Percentiles rank a stretch among this genome's conserved stretches.
These are phyloP conservation scores for Penicillium sp. DNA, from an alignment of 2,329 filamentous ascomycete species.

Conservation along the genomic window DNA sequence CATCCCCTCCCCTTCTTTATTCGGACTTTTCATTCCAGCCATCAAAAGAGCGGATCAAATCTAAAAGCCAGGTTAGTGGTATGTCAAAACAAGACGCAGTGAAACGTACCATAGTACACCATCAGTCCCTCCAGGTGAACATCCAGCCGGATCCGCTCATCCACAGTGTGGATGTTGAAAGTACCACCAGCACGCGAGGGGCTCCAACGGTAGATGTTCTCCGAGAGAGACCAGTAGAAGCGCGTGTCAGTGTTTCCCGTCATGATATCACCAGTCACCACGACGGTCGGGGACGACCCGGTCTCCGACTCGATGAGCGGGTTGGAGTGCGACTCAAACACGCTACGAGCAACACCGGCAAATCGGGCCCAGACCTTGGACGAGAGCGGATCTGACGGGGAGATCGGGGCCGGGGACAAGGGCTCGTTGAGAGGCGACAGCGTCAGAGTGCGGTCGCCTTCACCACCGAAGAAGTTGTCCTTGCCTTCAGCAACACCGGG, in stretches of 20 bases:
- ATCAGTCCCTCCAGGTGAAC: conserved; percentile 45
- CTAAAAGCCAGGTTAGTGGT: conserved; percentile 15
- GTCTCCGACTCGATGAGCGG: conserved; percentile 24
- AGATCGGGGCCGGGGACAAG: conserved; percentile 34
- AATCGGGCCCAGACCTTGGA: conserved; percentile 39
- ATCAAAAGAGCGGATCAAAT: conserved; percentile 35
- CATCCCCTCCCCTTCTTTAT: not conserved
- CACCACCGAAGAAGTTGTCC: conserved; percentile 5
- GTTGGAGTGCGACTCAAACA: conserved; percentile 37
- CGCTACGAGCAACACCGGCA: conserved; percentile 39
- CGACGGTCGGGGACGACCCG: conserved; percentile 28
- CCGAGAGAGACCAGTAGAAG: conserved; percentile 54
- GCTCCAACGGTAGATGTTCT: conserved; percentile 54
- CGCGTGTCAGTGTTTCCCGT: conserved; percentile 55
- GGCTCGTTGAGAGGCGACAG: conserved; percentile 31
- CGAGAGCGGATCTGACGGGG: conserved; percentile 30
- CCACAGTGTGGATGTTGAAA: conserved; percentile 51
- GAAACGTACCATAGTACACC: conserved; percentile 39
- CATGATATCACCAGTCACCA: conserved; percentile 49
- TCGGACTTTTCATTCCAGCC: conserved; percentile 20
- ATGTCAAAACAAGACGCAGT: not conserved
- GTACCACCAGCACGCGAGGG: conserved; percentile 46
- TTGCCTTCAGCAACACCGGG: conserved; percentile 24
- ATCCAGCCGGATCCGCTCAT: conserved; percentile 47
- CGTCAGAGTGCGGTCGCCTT: conserved; percentile 28